Conservation (phyloP, 441 rosid species). For the Eruca vesicaria region DNA sequence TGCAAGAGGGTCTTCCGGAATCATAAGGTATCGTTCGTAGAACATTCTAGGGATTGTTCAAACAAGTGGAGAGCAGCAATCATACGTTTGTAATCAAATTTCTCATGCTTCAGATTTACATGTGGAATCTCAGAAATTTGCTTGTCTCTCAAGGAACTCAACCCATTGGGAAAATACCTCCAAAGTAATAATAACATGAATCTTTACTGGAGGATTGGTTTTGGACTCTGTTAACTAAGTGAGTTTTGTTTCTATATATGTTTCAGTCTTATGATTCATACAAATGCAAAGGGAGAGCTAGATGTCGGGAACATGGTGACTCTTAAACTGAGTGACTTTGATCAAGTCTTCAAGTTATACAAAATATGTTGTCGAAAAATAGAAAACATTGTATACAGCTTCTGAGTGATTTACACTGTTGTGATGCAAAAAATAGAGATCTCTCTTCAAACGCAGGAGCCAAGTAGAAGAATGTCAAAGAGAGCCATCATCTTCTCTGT, state of each 20-base stretch:
- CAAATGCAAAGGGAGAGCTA: conserved; percentile 53
- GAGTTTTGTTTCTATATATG: conserved; percentile 15
- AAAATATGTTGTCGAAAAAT: conserved; percentile 64
- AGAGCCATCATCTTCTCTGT: conserved; percentile 3
- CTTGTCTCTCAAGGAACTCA: conserved; percentile 55
- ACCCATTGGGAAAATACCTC: conserved; percentile 51
- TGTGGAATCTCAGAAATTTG: conserved; percentile 75
- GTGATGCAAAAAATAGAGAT: too few relatives aligned
- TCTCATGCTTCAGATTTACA: conserved; percentile 84
- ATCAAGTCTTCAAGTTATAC: conserved; percentile 70
- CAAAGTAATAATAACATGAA: conserved; percentile 42
- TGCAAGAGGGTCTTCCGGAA: conserved; percentile 63
- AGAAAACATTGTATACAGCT: too few relatives aligned
- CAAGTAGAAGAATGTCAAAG: neutral
- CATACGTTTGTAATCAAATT: conserved; percentile 50
- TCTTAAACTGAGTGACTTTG: conserved; percentile 55
- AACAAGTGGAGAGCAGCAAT: conserved; percentile 58
- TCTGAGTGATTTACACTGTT: too few relatives aligned
- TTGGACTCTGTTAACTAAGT: neutral
- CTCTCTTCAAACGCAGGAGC: too few relatives aligned
- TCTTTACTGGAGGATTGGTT: too few relatives aligned
- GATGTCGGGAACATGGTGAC: conserved; percentile 66
- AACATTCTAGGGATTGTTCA: conserved; percentile 55
- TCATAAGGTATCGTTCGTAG: conserved; percentile 66
- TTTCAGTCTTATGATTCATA: conserved; percentile 66